Evolutionary conservation across 345 rosid genomes (phyloP), one percentile per base, ranked within the genome.

Genomic region (Triadica sebifera): DNA sequence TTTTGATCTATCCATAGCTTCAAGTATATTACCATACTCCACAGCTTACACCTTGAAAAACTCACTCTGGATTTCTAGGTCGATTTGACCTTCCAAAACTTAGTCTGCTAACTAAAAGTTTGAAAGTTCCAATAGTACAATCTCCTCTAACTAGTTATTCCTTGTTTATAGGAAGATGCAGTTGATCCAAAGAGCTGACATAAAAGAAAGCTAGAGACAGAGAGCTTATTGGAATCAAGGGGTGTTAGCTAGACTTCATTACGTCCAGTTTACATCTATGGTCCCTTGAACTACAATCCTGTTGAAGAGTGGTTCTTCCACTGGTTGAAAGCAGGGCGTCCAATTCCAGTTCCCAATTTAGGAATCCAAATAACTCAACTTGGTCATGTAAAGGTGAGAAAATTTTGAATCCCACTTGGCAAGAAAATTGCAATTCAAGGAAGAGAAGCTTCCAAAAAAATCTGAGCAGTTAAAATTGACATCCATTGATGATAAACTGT

Each of bases 261-360:
- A 13, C 86, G 99, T 76, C 94, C 99, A 6, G 98, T 95, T 67
- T 95, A 91, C 84, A 95, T 95, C 63, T 95, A 95, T 41, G 97
- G 99, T 19, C 98, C 98, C 71, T 81, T 95, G 84, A 95, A 95
- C 87, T 95, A 95, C 88, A 93, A 93, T 82, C 97, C 98, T 12
- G 97, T 95, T 1, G 97, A 95, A 86, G 98, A 95, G 81, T 95
- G 98, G 98, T 95, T 93, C 87, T 93, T 93, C 71, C 99, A 93
- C 86, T 84, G 98, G 51, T 82, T 95, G 76, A 95, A 95, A 80
- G 97, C 97, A 0, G 97, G 98, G 46, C 96, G 96, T 62, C 98
- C 99, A 0, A 91, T 93, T 81, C 97, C 97, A 24, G 85, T 95
- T 59, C 99, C 98, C 51, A 85, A 85, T 81, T 95, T 97, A 10